A percentile compares a stretch with the other conserved stretches of the same genome.
phyloP scores from a whole-genome alignment of 179 eudicot species.

The Heliamphora pulchella region DNA sequence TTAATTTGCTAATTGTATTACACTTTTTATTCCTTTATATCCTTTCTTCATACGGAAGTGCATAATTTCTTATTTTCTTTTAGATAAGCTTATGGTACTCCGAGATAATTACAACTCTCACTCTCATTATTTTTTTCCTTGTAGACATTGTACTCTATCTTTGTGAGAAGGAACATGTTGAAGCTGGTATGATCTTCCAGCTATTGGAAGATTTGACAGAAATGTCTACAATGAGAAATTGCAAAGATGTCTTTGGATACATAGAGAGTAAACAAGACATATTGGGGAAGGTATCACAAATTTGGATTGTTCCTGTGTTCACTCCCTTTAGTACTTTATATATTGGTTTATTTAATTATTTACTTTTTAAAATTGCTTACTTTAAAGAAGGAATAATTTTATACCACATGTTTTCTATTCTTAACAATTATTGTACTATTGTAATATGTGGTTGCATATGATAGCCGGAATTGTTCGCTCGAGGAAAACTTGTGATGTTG shows the following conservation, averaged over 20 bases:
- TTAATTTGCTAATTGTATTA: background rate
- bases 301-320: background rate
- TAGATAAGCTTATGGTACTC: background rate
- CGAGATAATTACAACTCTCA: background rate
- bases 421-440: background rate
- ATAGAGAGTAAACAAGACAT: conserved; percentile 98
- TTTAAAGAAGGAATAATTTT: conserved; percentile 10
- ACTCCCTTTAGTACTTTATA: background rate
- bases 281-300: conserved; percentile 72
- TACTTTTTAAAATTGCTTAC: background rate
- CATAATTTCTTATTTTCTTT: background rate
- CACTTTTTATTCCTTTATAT: background rate
- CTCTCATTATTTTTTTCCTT: conserved; percentile 6
- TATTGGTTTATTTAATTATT: background rate
- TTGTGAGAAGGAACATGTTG: conserved; percentile 96
- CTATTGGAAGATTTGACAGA: conserved; percentile 97
- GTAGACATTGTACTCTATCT: conserved; percentile 90
- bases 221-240: conserved; percentile 98
- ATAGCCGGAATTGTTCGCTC: conserved; percentile 91
- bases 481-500: conserved; percentile 98
- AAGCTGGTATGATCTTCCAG: conserved; percentile 99
- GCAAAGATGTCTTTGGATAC: conserved; percentile 89
- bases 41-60: too few species aligned
- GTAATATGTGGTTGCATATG: conserved; percentile 17
- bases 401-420: background rate